A percentile compares a stretch with the other conserved stretches of the same genome.
Conservation (phyloP, 192 early-diverging fungal species). For the Dissophora globulifera region DNA sequence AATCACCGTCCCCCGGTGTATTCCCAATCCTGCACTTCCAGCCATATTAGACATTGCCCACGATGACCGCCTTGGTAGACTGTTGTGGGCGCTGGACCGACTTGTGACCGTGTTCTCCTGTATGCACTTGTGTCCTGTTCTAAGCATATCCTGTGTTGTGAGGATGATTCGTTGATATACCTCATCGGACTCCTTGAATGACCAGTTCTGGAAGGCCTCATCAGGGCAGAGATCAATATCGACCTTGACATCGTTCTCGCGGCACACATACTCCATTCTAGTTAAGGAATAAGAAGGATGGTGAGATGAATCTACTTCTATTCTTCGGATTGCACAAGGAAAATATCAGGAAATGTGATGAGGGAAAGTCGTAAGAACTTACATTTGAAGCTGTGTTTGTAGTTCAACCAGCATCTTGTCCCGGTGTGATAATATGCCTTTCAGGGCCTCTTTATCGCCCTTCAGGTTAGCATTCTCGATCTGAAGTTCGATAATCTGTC, state of each 20-base stretch:
- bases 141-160: conserved; percentile 39
- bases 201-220: conserved; percentile 43
- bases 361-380: conserved; percentile 9
- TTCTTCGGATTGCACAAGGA: no score
- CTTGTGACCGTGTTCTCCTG: conserved; percentile 11
- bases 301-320: no score
- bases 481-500: conserved; percentile 48
- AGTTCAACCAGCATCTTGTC: conserved; percentile 35
- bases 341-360: background rate
- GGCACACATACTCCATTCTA: conserved; percentile 46
- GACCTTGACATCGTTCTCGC: conserved; percentile 43
- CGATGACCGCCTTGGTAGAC: background rate
- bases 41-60: background rate
- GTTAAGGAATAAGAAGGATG: background rate
- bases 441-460: conserved; percentile 37
- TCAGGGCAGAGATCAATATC: conserved; percentile 46
- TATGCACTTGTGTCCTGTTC: conserved; percentile 23
- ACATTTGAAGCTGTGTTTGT: conserved; percentile 43
- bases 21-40: no score
- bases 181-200: conserved; percentile 45
- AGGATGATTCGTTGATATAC: conserved; percentile 42
- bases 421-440: conserved; percentile 14
- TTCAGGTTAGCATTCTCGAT: conserved; percentile 47
- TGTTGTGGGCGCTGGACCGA: conserved; percentile 5
- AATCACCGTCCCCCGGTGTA: background rate